Conservation (phyloP, 31 red algal genomes). For the Porphyra umbilicalis region DNA sequence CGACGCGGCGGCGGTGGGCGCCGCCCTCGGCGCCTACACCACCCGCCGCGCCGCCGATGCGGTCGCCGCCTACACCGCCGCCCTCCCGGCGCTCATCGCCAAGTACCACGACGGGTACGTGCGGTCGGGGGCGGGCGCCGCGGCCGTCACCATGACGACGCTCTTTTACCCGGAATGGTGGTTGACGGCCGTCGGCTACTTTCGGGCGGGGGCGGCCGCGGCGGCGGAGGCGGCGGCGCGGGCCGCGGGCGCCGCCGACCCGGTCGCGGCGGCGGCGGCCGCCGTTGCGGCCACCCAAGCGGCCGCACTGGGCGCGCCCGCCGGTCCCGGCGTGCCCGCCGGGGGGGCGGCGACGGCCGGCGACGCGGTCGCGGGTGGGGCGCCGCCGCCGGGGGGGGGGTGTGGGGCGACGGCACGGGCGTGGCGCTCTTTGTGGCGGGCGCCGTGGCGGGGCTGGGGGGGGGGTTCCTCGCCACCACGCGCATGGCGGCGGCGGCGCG, state of each 20-base stretch:
- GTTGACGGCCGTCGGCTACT: constrained; percentile 33
- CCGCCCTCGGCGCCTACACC: not conserved
- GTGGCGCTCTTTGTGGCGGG: not conserved
- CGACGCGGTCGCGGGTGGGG: not conserved
- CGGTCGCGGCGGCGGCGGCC: no score
- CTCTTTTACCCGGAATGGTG: constrained; percentile 37
- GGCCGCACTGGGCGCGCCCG: no score
- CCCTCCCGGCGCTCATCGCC: constrained; percentile 26
- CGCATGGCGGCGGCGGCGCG: not conserved
- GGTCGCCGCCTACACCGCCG: constrained; percentile 14
- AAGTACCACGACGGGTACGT: constrained; percentile 37
- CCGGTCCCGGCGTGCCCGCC: no score
- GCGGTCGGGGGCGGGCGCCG: constrained; percentile 11
- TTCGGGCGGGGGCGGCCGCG: constrained; percentile 31
- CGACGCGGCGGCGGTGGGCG: not conserved
- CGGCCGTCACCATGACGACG: constrained; percentile 25
- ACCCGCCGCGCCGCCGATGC: no score
- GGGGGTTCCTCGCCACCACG: not conserved
- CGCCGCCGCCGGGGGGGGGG: no score
- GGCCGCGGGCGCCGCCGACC: no score
- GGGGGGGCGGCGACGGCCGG: not conserved
- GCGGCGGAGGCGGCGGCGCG: no score
- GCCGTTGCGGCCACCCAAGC: no score
- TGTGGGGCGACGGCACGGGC: not conserved
- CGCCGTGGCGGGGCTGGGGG: not conserved